Percentiles rank a stretch among this genome's conserved stretches.
phyloP scores from a whole-genome alignment of 768 basidiomycete genomes.

The Asterophora parasitica region DNA sequence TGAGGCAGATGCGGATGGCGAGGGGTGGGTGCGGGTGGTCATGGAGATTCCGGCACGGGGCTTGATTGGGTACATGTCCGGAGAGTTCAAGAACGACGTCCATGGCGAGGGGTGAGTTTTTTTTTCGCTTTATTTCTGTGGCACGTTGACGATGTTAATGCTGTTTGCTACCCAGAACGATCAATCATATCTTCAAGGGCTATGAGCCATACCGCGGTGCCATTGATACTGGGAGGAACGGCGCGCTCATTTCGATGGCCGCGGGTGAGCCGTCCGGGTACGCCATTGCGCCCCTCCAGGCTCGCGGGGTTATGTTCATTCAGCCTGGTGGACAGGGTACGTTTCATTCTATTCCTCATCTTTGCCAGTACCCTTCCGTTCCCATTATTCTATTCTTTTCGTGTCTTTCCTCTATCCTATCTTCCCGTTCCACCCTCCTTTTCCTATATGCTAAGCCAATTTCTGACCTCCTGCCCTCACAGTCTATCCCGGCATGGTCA shows the following conservation, averaged over 20 bases:
- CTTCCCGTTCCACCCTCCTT: neutral
- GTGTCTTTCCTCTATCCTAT: constrained; percentile 2
- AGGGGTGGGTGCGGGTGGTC: constrained; percentile 35
- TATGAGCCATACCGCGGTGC: constrained; percentile 40
- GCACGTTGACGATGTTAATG: neutral
- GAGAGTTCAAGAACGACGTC: constrained; percentile 48
- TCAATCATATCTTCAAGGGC: constrained; percentile 49
- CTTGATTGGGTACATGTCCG: constrained; percentile 48
- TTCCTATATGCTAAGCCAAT: neutral
- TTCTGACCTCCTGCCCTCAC: neutral
- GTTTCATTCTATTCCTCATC: no score
- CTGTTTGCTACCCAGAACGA: constrained; percentile 27
- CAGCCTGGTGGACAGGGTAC: constrained; percentile 37
- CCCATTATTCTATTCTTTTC: no score
- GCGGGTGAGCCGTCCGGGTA: constrained; percentile 42
- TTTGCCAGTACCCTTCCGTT: no score
- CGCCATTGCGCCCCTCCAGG: constrained; percentile 45
- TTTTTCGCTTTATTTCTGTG: neutral
- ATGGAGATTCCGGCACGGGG: constrained; percentile 47
- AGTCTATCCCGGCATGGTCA: constrained; percentile 51
- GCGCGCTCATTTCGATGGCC: constrained; percentile 43
- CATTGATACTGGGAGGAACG: constrained; percentile 45
- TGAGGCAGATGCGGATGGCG: constrained; percentile 40
- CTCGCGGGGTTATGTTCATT: constrained; percentile 43
- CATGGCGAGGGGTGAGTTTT: constrained; percentile 41